Evolutionary conservation across 2,329 filamentous ascomycete genomes (phyloP).

Genomic region (Coniosporium tulheliwenetii): DNA sequence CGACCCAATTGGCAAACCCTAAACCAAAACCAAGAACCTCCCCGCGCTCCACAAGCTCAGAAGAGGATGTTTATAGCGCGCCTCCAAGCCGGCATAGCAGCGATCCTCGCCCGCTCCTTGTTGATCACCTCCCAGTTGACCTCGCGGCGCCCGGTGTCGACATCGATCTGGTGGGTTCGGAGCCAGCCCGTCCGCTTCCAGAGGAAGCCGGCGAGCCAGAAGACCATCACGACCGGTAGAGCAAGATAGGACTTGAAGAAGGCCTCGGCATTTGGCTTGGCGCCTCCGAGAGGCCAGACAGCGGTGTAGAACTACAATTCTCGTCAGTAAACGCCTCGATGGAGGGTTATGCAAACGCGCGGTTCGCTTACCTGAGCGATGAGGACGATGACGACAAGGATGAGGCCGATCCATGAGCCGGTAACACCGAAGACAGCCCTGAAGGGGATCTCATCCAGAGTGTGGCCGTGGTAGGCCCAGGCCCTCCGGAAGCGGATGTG

Average conservation of each 20-base stretch:
- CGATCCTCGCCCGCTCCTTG: slow-evolving; percentile 33
- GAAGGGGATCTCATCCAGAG: slow-evolving; percentile 28
- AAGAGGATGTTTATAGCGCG: slow-evolving; percentile 12
- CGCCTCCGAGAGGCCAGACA: slow-evolving; percentile 22
- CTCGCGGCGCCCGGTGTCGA: slow-evolving; percentile 49
- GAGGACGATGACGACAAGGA: slow-evolving; percentile 22
- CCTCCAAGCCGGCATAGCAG: slow-evolving; percentile 36
- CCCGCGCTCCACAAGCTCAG: slow-evolving; percentile 2
- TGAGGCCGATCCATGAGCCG: slow-evolving; percentile 23
- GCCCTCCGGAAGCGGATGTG: slow-evolving; percentile 62
- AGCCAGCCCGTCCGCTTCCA: slow-evolving; percentile 53
- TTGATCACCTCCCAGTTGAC: slow-evolving; percentile 46
- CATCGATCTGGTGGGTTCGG: slow-evolving; percentile 43
- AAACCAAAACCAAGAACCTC: too few relatives aligned
- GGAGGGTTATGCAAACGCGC: slow-evolving; percentile 25
- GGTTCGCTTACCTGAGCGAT: slow-evolving; percentile 16
- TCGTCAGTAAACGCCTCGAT: slow-evolving; percentile 4
- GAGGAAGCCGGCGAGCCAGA: slow-evolving; percentile 26
- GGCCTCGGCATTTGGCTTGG: slow-evolving; percentile 23
- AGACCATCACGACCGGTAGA: slow-evolving; percentile 32
- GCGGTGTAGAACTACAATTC: slow-evolving; percentile 31
- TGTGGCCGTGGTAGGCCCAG: slow-evolving; percentile 12
- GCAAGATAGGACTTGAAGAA: slow-evolving; percentile 42
- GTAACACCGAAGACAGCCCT: slow-evolving; percentile 22
- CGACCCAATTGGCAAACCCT: too few relatives aligned